A percentile compares a stretch with the other conserved stretches of the same genome.
Conservation (phyloP, 2,329 filamentous ascomycete species). For the Calonectria pauciramosa region DNA sequence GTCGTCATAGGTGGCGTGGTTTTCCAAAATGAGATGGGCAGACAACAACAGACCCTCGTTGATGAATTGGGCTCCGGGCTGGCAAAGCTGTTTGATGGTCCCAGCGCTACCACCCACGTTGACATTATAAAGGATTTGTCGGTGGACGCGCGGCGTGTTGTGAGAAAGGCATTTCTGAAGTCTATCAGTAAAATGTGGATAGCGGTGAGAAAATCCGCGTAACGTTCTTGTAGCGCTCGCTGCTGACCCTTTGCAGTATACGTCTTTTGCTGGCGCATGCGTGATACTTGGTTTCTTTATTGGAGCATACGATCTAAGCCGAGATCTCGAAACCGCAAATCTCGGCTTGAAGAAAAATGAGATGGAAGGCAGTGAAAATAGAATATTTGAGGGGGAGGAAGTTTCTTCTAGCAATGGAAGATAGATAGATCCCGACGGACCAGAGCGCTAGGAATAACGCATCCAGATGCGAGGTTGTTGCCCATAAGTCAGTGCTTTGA, state of each 20-base stretch:
- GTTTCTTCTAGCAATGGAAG: not conserved
- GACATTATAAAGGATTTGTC: constrained; percentile 57
- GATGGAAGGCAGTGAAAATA: not conserved
- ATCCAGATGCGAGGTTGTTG: not conserved
- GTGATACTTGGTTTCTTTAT: constrained; percentile 39
- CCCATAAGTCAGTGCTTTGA: not conserved
- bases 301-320: constrained; percentile 39
- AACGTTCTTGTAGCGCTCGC: not conserved
- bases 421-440: not conserved
- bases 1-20: constrained; percentile 78
- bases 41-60: constrained; percentile 59
- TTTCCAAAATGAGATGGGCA: constrained; percentile 77
- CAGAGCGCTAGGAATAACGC: not conserved
- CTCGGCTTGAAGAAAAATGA: constrained; percentile 29
- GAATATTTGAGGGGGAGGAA: not conserved
- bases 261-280: constrained; percentile 30
- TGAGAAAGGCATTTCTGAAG: constrained; percentile 43
- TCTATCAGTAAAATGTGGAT: constrained; percentile 47
- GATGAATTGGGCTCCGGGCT: constrained; percentile 60
- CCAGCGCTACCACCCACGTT: constrained; percentile 69
- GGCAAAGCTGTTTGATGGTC: constrained; percentile 65
- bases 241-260: constrained; percentile 32
- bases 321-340: constrained; percentile 37
- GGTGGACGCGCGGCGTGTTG: constrained; percentile 35
- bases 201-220: constrained; percentile 32